These are phyloP conservation scores for Knufia petricola DNA, from an alignment of 2,329 filamentous ascomycete species.

Conservation along the genomic window DNA sequence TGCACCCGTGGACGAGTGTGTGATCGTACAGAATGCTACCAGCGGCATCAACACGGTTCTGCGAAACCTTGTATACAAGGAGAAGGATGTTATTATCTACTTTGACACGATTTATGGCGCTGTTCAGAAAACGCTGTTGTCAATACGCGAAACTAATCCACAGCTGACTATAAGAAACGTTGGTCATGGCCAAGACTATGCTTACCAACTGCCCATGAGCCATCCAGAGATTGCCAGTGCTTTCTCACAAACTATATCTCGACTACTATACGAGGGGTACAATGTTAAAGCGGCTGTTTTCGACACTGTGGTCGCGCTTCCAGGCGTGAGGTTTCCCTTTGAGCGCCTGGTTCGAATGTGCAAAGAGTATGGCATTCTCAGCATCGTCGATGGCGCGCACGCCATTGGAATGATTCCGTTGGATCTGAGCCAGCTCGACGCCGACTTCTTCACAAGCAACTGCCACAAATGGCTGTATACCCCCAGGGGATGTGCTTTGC, in stretches of 20 bases:
- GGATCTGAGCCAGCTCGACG: constrained; percentile 55
- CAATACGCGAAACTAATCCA: constrained; percentile 57
- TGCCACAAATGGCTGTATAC: constrained; percentile 84
- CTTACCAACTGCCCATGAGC: constrained; percentile 57
- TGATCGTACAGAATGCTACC: constrained; percentile 75
- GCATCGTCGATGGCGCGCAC: constrained; percentile 76
- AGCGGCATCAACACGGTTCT: constrained; percentile 64
- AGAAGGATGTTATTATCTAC: constrained; percentile 52
- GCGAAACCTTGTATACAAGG: constrained; percentile 61
- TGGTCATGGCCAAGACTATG: constrained; percentile 24
- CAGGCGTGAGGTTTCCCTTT: constrained; percentile 72
- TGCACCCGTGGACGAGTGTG: constrained; percentile 54
- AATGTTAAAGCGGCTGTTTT: constrained; percentile 61
- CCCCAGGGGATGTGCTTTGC: constrained; percentile 68
- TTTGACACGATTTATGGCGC: constrained; percentile 72
- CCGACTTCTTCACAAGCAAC: constrained; percentile 82
- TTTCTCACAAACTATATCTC: constrained; percentile 52
- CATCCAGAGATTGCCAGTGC: constrained; percentile 55
- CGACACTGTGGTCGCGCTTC: constrained; percentile 69
- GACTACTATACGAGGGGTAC: constrained; percentile 48
- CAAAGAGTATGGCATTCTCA: constrained; percentile 56
- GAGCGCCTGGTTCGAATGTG: constrained; percentile 57
- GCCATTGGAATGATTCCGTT: constrained; percentile 69
- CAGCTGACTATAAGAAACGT: constrained; percentile 44
- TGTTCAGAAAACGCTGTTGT: constrained; percentile 64